phyloP scores from a whole-genome alignment of 2,329 filamentous ascomycete genomes.

The Zymoseptoria pseudotritici region DNA sequence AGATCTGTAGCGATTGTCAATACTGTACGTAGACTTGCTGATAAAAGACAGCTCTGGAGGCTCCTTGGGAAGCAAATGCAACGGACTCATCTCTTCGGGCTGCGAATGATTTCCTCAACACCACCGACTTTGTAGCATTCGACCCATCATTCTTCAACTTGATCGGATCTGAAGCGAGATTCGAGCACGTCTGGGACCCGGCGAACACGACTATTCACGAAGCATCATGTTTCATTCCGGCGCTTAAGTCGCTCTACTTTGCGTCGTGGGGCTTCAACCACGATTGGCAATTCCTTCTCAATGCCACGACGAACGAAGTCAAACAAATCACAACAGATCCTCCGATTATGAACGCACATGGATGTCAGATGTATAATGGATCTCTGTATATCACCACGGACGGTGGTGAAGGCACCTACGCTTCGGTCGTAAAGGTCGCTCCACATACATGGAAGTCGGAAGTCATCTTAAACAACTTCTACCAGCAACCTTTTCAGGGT shows the following conservation, averaged over 20 bases:
- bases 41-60: background rate
- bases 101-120: slow-evolving; percentile 4
- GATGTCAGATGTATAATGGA: slow-evolving; percentile 13
- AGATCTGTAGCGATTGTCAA: too few relatives aligned
- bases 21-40: background rate
- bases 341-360: slow-evolving; percentile 10
- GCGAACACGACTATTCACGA: slow-evolving; percentile 4
- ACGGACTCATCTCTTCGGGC: background rate
- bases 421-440: slow-evolving; percentile 5
- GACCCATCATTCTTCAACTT: slow-evolving; percentile 11
- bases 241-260: slow-evolving; percentile 8
- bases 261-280: slow-evolving; percentile 6
- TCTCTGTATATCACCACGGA: slow-evolving; percentile 10
- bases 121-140: slow-evolving; percentile 9
- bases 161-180: slow-evolving; percentile 9
- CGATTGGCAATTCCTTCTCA: slow-evolving; percentile 7
- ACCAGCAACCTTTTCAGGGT: slow-evolving; percentile 53
- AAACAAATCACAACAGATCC: slow-evolving; percentile 7
- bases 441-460: slow-evolving; percentile 4
- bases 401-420: slow-evolving; percentile 7
- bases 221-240: slow-evolving; percentile 9
- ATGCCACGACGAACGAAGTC: slow-evolving; percentile 3
- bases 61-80: background rate
- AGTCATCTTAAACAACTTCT: slow-evolving; percentile 50
- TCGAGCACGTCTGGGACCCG: slow-evolving; percentile 6